Percentiles rank a stretch among this genome's conserved stretches.
Conservation (phyloP, 805 yeast genomes). For the Geotrichum ghanense region DNA sequence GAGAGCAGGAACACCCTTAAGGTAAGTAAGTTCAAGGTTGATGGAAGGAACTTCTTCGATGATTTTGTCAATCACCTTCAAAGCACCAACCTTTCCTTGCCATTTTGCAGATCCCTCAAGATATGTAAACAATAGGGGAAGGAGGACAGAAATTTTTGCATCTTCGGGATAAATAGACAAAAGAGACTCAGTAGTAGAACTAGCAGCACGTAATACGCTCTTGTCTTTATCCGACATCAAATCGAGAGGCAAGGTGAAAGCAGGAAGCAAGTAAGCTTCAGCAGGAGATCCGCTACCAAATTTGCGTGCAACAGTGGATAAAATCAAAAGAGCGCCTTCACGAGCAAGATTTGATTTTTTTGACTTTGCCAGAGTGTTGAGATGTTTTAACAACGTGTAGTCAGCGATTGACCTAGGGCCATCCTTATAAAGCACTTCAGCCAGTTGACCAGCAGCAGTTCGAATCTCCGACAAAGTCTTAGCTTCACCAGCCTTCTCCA, state of each 20-base stretch:
- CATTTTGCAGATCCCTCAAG: conserved; percentile 80
- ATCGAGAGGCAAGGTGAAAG: conserved; percentile 57
- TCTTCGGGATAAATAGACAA: conserved; percentile 64
- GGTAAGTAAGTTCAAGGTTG: conserved; percentile 70
- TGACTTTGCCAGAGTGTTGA: conserved; percentile 56
- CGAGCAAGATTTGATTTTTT: conserved; percentile 65
- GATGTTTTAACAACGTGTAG: conserved; percentile 54
- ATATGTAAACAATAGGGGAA: conserved; percentile 50
- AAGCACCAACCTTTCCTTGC: conserved; percentile 79
- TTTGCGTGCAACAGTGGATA: conserved; percentile 46
- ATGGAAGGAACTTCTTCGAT: conserved; percentile 76
- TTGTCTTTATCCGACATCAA: conserved; percentile 78
- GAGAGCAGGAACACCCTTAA: conserved; percentile 67
- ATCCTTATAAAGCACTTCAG: conserved; percentile 34
- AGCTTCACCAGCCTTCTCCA: conserved; percentile 41
- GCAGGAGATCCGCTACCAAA: conserved; percentile 48
- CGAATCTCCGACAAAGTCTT: conserved; percentile 43
- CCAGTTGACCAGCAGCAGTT: conserved; percentile 42
- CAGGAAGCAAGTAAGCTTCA: conserved; percentile 61
- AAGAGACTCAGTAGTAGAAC: conserved; percentile 58
- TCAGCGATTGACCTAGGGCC: conserved; percentile 42
- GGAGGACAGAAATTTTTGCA: conserved; percentile 60
- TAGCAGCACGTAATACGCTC: conserved; percentile 79
- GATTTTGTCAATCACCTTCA: conserved; percentile 60
- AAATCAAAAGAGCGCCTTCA: conserved; percentile 61